These are phyloP conservation scores for Sclerotinia subarctica DNA, from an alignment of 2,329 filamentous ascomycete species.

Conservation along the genomic window DNA sequence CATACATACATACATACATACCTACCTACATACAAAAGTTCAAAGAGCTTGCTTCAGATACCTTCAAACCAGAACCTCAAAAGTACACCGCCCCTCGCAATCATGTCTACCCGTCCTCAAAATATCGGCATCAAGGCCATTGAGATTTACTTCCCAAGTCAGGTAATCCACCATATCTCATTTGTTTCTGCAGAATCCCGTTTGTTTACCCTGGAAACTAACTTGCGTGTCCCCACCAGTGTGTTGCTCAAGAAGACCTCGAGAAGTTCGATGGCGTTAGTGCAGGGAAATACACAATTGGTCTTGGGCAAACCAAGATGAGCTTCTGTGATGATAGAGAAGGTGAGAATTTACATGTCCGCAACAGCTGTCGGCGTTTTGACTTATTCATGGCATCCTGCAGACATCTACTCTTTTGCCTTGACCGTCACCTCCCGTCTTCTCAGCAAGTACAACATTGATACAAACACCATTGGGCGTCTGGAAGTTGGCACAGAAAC, in stretches of 20 bases:
- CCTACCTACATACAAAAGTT: slow-evolving; percentile 17
- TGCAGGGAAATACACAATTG: slow-evolving; percentile 85
- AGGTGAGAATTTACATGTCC: slow-evolving; percentile 48
- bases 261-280: slow-evolving; percentile 84
- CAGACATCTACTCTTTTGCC: slow-evolving; percentile 85
- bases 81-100: slow-evolving; percentile 31
- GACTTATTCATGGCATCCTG: slow-evolving; percentile 7
- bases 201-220: slow-evolving; percentile 6
- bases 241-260: slow-evolving; percentile 78
- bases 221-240: slow-evolving; percentile 48
- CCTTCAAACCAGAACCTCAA: slow-evolving; percentile 19
- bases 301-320: slow-evolving; percentile 88
- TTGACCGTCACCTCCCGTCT: slow-evolving; percentile 76
- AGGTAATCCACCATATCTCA: slow-evolving; percentile 54
- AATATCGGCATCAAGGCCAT: slow-evolving; percentile 94
- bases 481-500: slow-evolving; percentile 86
- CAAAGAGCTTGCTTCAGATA: neutral
- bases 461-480: slow-evolving; percentile 72
- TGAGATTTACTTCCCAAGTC: slow-evolving; percentile 82
- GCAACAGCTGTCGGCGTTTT: slow-evolving; percentile 11
- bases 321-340: slow-evolving; percentile 88
- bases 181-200: neutral
- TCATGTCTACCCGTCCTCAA: slow-evolving; percentile 73
- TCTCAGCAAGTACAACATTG: slow-evolving; percentile 78
- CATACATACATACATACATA: slow-evolving; percentile 12